Evolutionary conservation across 768 basidiomycete genomes (phyloP).

Genomic region (Gymnopilus junonius): DNA sequence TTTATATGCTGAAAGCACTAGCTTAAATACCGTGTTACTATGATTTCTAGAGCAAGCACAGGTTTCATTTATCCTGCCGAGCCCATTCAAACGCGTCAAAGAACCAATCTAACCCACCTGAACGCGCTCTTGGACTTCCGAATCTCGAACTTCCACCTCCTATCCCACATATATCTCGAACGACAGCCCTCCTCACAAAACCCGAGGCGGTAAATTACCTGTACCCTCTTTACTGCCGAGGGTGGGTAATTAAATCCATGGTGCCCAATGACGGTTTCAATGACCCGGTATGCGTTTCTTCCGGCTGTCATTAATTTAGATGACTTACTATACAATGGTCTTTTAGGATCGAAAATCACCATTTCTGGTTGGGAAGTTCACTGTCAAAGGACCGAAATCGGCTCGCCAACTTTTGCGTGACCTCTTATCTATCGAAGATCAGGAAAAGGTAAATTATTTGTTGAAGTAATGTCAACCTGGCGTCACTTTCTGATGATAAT

Average conservation of each 20-base stretch:
- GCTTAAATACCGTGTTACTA: not conserved
- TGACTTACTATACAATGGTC: not conserved
- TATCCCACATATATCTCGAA: conserved; percentile 8
- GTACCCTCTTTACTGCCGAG: conserved; percentile 36
- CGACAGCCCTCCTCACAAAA: conserved; percentile 38
- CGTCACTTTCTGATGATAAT: not conserved
- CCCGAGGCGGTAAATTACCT: conserved; percentile 37
- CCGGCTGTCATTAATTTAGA: not conserved
- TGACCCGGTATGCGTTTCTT: not conserved
- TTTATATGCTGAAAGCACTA: too few species aligned
- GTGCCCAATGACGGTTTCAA: conserved; percentile 9
- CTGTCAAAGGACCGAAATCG: conserved; percentile 19
- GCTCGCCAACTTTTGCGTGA: conserved; percentile 23
- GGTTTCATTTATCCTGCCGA: not conserved
- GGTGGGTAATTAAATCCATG: conserved; percentile 23
- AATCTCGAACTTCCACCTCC: conserved; percentile 11
- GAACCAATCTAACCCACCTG: not conserved
- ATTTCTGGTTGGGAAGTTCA: conserved; percentile 20
- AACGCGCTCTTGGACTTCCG: not conserved
- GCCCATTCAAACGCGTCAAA: not conserved
- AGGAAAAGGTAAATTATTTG: conserved; percentile 20
- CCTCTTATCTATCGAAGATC: conserved; percentile 19
- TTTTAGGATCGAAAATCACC: conserved; percentile 16
- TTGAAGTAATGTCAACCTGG: too few species aligned
- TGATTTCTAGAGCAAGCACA: not conserved